A percentile compares a stretch with the other conserved stretches of the same genome.
These are phyloP conservation scores for Dactylellina sp. DNA, from an alignment of 2,329 filamentous ascomycete genomes.

Conservation along the genomic window DNA sequence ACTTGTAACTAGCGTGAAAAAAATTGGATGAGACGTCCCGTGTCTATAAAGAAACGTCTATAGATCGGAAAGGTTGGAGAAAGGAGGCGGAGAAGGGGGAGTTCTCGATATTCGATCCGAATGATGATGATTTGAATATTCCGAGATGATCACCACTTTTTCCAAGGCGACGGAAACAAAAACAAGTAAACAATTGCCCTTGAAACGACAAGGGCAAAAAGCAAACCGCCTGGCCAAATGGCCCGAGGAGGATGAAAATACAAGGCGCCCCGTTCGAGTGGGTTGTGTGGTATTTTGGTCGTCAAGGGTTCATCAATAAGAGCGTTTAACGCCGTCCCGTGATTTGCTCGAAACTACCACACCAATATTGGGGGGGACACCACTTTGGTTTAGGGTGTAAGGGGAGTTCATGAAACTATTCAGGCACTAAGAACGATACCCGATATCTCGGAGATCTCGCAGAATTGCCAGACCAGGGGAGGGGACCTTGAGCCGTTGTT, in stretches of 20 bases:
- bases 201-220: conserved; percentile 36
- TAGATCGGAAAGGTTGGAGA: conserved; percentile 12
- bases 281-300: conserved; percentile 57
- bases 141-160: conserved; percentile 15
- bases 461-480: conserved; percentile 33
- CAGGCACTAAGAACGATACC: conserved; percentile 51
- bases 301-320: conserved; percentile 43
- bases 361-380: conserved; percentile 19
- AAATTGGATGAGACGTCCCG: conserved; percentile 46
- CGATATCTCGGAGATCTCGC: conserved; percentile 57
- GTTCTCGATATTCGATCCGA: conserved; percentile 20
- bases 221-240: conserved; percentile 23
- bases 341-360: conserved; percentile 56
- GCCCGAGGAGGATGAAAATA: conserved; percentile 19
- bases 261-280: conserved; percentile 46
- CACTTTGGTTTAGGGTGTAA: conserved; percentile 10
- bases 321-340: conserved; percentile 57
- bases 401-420: conserved; percentile 46
- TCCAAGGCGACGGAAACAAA: conserved; percentile 24
- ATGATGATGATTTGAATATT: too few species aligned
- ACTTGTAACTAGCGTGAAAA: conserved; percentile 23
- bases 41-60: conserved; percentile 37
- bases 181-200: conserved; percentile 5
- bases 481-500: conserved; percentile 12
- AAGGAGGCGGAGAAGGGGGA: neutral